Percentiles rank a stretch among this genome's conserved stretches.
Evolutionary conservation across 345 rosid species (phyloP).

Genomic region (Lepidium didymum): DNA sequence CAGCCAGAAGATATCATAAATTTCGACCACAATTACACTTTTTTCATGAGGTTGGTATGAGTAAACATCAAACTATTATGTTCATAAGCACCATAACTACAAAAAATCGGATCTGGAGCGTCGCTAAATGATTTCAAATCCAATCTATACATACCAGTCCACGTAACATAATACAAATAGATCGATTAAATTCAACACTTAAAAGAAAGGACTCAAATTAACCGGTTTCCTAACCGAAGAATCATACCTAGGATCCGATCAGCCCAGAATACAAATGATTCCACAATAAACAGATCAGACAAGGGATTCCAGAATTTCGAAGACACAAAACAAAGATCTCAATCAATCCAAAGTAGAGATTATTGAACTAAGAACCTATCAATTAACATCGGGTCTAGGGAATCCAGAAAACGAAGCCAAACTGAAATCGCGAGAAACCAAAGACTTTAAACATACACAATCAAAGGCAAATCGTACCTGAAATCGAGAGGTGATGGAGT

Average conservation of each 20-base stretch:
- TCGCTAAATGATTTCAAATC: background rate
- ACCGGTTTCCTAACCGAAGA: background rate
- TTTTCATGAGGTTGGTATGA: background rate
- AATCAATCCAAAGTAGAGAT: background rate
- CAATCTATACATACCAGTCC: background rate
- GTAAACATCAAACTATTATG: background rate
- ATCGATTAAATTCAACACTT: background rate
- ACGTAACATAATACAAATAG: background rate
- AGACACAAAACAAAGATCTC: background rate
- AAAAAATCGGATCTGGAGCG: background rate
- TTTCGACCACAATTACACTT: background rate
- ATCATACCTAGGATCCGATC: background rate
- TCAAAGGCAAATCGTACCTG: background rate
- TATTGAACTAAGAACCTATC: background rate
- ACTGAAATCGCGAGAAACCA: background rate
- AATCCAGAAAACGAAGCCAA: background rate
- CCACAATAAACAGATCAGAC: background rate
- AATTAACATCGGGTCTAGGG: background rate
- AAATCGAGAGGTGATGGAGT: constrained; percentile 10
- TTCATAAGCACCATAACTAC: background rate
- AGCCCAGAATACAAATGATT: background rate
- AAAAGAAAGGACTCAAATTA: background rate
- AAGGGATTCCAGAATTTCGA: background rate
- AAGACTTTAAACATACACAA: background rate
- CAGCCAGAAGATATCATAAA: background rate